Conservation (phyloP, 345 rosid genomes). For the Raphanus sativus region DNA sequence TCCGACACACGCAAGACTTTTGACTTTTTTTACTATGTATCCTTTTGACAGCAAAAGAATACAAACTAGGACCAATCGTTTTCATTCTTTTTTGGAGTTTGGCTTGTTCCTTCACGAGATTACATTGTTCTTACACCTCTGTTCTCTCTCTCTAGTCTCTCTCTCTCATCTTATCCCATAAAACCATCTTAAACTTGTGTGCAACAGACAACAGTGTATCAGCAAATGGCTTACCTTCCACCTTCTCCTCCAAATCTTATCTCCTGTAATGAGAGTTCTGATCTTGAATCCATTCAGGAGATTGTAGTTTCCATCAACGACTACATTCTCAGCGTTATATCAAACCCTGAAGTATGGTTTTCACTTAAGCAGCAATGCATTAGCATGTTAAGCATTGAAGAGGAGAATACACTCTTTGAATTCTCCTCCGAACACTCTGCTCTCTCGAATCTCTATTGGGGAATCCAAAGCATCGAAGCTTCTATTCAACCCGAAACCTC, state of each 20-base stretch:
- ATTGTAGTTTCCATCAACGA: slow-evolving; percentile 50
- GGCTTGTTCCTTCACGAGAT: slow-evolving; percentile 44
- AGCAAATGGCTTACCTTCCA: slow-evolving; percentile 47
- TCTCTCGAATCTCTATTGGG: slow-evolving; percentile 78
- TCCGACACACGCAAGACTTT: slow-evolving; percentile 38
- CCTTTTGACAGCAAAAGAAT: slow-evolving; percentile 36
- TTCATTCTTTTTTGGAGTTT: slow-evolving; percentile 31
- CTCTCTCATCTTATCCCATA: slow-evolving; percentile 34
- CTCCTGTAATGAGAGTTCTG: slow-evolving; percentile 40
- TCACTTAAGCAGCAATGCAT: slow-evolving; percentile 46
- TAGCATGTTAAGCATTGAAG: slow-evolving; percentile 43
- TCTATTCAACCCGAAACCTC: slow-evolving; percentile 45
- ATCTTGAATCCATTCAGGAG: slow-evolving; percentile 44
- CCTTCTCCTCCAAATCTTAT: slow-evolving; percentile 26
- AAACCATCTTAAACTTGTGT: slow-evolving; percentile 16
- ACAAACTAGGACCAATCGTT: slow-evolving; percentile 40
- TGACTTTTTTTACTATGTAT: slow-evolving; percentile 28
- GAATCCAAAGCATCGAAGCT: slow-evolving; percentile 59
- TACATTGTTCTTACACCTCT: slow-evolving; percentile 26
- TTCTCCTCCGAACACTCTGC: slow-evolving; percentile 62
- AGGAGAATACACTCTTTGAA: slow-evolving; percentile 46
- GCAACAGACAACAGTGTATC: slow-evolving; percentile 11
- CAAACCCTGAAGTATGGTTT: slow-evolving; percentile 41
- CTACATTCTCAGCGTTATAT: slow-evolving; percentile 40
- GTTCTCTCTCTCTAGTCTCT: neutral